phyloP scores from a whole-genome alignment of 208 protist species.

The Trypanosoma cruzi region DNA sequence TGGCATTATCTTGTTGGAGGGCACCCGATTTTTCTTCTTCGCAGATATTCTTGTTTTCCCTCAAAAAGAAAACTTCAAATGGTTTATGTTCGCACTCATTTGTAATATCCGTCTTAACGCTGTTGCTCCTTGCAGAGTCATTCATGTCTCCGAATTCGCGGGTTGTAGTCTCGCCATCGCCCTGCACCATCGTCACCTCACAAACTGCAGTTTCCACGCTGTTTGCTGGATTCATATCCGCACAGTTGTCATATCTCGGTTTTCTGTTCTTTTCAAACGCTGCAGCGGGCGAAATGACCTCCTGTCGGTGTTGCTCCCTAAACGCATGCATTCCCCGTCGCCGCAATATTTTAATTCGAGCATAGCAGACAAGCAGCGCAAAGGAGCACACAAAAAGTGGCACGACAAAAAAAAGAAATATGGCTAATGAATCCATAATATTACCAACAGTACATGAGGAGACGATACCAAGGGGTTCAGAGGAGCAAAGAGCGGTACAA shows the following conservation, averaged over 20 bases:
- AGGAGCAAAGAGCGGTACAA: conserved; percentile 44
- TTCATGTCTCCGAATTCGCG: too few relatives aligned
- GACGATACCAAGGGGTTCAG: conserved; percentile 31
- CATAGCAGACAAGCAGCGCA: conserved; percentile 37
- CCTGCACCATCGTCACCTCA: neutral
- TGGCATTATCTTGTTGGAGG: too few relatives aligned
- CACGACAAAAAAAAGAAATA: conserved; percentile 39
- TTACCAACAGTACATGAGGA: conserved; percentile 33
- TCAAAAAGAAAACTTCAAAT: too few relatives aligned
- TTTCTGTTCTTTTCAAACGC: neutral
- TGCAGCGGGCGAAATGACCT: neutral
- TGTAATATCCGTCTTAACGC: too few relatives aligned
- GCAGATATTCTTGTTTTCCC: too few relatives aligned
- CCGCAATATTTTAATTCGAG: conserved; percentile 31
- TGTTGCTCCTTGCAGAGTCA: too few relatives aligned
- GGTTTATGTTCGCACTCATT: too few relatives aligned
- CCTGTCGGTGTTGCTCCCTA: neutral
- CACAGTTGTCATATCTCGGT: neutral
- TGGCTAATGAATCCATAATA: conserved; percentile 37
- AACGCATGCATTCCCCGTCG: conserved; percentile 18
- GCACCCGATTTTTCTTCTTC: too few relatives aligned
- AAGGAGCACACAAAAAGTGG: conserved; percentile 31
- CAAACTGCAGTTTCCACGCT: neutral
- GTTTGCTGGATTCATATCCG: neutral
- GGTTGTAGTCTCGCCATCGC: too few relatives aligned